A percentile compares a stretch with the other conserved stretches of the same genome.
Conservation (phyloP, 495 filamentous ascomycete genomes). For the Trichoderma virens region DNA sequence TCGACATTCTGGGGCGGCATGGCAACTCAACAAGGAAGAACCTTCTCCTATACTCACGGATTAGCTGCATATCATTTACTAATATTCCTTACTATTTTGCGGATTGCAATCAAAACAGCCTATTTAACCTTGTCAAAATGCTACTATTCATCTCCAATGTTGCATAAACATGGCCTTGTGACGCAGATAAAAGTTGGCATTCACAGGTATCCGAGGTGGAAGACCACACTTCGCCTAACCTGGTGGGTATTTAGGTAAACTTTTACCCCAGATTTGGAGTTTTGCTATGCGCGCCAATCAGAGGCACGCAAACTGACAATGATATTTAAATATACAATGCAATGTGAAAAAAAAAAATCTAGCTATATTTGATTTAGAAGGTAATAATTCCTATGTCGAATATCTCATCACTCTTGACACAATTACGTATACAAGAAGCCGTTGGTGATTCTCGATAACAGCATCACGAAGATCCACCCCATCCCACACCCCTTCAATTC, state of each 20-base stretch:
- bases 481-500: too few species aligned
- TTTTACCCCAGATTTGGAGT: not conserved
- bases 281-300: not conserved
- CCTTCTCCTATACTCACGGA: not conserved
- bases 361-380: too few species aligned
- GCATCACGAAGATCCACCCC: too few species aligned
- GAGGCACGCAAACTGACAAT: not conserved
- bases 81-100: not conserved
- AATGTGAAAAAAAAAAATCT: too few species aligned
- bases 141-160: not conserved
- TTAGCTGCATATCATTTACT: too few species aligned
- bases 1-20: not conserved
- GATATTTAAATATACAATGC: not conserved
- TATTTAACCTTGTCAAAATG: not conserved
- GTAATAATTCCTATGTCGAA: too few species aligned
- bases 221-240: not conserved
- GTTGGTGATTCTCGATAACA: too few species aligned
- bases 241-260: slow-evolving; percentile 2
- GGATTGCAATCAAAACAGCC: not conserved
- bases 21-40: not conserved
- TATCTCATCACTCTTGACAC: too few species aligned
- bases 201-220: not conserved
- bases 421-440: too few species aligned
- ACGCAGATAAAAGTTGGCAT: not conserved
- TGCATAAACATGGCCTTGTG: not conserved